A percentile compares a stretch with the other conserved stretches of the same genome.
phyloP scores from a whole-genome alignment of 2,329 filamentous ascomycete genomes.

The Aspergillus cejpii region DNA sequence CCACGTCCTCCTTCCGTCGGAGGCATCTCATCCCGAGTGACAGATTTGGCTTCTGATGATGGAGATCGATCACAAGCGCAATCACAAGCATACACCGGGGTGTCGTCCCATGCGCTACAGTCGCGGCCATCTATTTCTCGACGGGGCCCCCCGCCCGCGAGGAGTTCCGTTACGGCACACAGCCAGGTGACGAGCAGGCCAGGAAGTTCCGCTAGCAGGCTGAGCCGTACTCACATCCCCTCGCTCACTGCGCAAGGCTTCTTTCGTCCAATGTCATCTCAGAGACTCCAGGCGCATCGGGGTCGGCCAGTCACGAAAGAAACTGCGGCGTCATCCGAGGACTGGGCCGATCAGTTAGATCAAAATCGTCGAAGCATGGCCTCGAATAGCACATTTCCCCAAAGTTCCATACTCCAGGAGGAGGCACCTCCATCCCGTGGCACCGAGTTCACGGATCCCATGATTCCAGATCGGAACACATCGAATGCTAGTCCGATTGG shows the following conservation, averaged over 20 bases:
- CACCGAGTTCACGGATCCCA: constrained; percentile 71
- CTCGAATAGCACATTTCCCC: constrained; percentile 46
- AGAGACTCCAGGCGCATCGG: constrained; percentile 85
- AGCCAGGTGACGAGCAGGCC: constrained; percentile 46
- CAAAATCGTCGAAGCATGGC: constrained; percentile 55
- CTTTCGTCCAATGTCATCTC: constrained; percentile 94
- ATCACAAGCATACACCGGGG: constrained; percentile 31
- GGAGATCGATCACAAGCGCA: constrained; percentile 35
- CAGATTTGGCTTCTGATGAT: constrained; percentile 52
- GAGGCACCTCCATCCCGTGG: constrained; percentile 66
- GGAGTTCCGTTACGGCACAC: constrained; percentile 39
- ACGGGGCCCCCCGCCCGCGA: constrained; percentile 43
- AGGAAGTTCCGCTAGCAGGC: constrained; percentile 55
- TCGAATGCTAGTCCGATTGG: constrained; percentile 67
- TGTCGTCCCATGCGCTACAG: constrained; percentile 50
- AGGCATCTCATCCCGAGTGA: constrained; percentile 64
- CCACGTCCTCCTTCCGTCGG: constrained; percentile 36
- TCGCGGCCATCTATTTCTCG: constrained; percentile 53
- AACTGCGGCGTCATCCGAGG: constrained; percentile 35
- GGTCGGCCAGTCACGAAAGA: constrained; percentile 44
- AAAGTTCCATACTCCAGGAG: constrained; percentile 38
- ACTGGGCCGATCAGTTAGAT: constrained; percentile 41
- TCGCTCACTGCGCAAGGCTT: constrained; percentile 85
- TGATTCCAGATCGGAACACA: constrained; percentile 62
- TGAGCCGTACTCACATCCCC: constrained; percentile 81